Base-by-base conservation (phyloP, 2,329 filamentous ascomycete genomes). In the Fusarium ambrosium region DNA sequence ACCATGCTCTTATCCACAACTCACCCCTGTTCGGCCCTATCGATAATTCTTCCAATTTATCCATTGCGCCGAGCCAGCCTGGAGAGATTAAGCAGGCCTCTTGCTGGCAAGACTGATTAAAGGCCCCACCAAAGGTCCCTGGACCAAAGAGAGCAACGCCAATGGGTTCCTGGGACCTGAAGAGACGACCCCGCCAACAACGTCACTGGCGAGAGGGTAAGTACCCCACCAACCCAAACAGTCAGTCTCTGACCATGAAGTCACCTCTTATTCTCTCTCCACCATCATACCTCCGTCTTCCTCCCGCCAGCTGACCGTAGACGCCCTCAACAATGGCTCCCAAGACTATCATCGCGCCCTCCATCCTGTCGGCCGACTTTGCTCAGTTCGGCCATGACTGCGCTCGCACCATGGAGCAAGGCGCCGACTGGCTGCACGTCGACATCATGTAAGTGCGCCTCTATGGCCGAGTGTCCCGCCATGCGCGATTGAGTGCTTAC, bases 321-420 rank as follows among this genome's bases (percentile, higher is more conserved):
- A 71, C 39, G 63, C 27, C 56, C 39, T 64, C 55, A 60, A 86
- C 70, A 74, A 98, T 98, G 96, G 88, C 94, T 67, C 97, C 96
- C 27, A 91, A 92, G 73, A 94, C 97, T 58, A 98, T 99, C 83
- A 98, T 99, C 80, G 96, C 96, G 18, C 97, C 97, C 34, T 98
- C 96, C n/a, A 98, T 99, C 79, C 92, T 99, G 71, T 97, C 95
- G 80, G 96, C 96, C 76, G 96, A 99, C 89, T 99, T 99, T 86
- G 95, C 92, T 80, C 89, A 93, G 75, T 90, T 99, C 68, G 95
- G 96, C 79, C 90, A 91, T 80, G 96, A 95, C 83, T 99, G 97
- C 86, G 91, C 91, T 62, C 90, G 91, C 79, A 98, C 95, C 69
- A 98, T 99, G 80, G 88, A 89, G 62, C 91, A 95, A 76, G 94